Percentiles rank a stretch among this genome's conserved stretches.
Evolutionary conservation across 805 yeast species (phyloP).

Genomic region (Maudiozyma turicensis): DNA sequence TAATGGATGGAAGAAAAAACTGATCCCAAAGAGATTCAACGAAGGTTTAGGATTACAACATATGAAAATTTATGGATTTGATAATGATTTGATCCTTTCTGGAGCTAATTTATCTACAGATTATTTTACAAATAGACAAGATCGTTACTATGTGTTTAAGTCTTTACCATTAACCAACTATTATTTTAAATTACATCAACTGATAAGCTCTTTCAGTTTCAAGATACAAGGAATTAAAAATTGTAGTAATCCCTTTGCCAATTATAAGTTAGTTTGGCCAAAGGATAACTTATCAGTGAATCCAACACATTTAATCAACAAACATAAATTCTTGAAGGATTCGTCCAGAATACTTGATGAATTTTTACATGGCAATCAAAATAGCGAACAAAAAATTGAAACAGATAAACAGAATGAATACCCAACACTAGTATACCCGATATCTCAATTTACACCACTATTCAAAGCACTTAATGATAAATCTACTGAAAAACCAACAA

Average conservation of each 20-base stretch:
- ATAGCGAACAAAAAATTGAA: constrained; percentile 9
- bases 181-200: constrained; percentile 58
- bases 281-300: constrained; percentile 52
- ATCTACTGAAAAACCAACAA: constrained; percentile 75
- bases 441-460: constrained; percentile 84
- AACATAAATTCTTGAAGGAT: constrained; percentile 42
- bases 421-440: constrained; percentile 72
- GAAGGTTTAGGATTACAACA: constrained; percentile 93
- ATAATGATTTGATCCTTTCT: constrained; percentile 73
- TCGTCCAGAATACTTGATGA: constrained; percentile 50
- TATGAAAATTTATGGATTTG: constrained; percentile 94
- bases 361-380: constrained; percentile 34
- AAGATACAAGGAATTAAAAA: constrained; percentile 30
- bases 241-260: constrained; percentile 33
- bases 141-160: constrained; percentile 72
- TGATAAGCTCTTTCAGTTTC: constrained; percentile 64
- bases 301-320: constrained; percentile 41
- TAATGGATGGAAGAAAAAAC: constrained; percentile 49
- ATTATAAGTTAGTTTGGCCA: constrained; percentile 69
- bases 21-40: constrained; percentile 76
- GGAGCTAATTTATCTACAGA: constrained; percentile 92
- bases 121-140: constrained; percentile 92
- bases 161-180: constrained; percentile 53
- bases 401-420: constrained; percentile 6
- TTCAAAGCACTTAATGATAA: constrained; percentile 40